These are phyloP conservation scores for Acidomyces sp. DNA, from an alignment of 495 filamentous ascomycete species.

Conservation along the genomic window DNA sequence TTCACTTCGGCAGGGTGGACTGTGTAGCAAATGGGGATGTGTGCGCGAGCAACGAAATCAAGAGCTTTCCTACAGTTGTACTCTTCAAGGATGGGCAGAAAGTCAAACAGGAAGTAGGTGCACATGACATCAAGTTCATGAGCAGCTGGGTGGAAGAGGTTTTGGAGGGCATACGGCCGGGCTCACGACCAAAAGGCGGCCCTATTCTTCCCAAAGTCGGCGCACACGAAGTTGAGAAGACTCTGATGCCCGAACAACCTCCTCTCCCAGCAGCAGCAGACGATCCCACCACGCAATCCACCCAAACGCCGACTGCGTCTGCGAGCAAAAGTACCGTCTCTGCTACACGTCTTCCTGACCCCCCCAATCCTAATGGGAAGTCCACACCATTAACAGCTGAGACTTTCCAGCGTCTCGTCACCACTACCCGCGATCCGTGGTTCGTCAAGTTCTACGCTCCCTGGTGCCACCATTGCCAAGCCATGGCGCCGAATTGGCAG, in stretches of 20 bases:
- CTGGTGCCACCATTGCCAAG: slow-evolving; percentile 92
- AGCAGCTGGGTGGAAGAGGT: slow-evolving; percentile 60
- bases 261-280: slow-evolving; percentile 21
- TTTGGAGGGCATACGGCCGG: slow-evolving; percentile 65
- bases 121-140: slow-evolving; percentile 46
- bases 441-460: slow-evolving; percentile 98
- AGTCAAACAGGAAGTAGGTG: slow-evolving; percentile 46
- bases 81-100: slow-evolving; percentile 71
- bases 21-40: slow-evolving; percentile 67
- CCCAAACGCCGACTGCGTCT: slow-evolving; percentile 21
- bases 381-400: slow-evolving; percentile 70
- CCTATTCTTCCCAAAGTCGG: slow-evolving; percentile 49
- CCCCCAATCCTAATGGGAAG: slow-evolving; percentile 54
- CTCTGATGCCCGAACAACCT: slow-evolving; percentile 31
- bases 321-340: slow-evolving; percentile 11
- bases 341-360: slow-evolving; percentile 9
- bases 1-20: slow-evolving; percentile 75
- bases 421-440: slow-evolving; percentile 81
- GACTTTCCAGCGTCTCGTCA: slow-evolving; percentile 73
- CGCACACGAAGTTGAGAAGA: slow-evolving; percentile 37
- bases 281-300: too few species aligned
- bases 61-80: slow-evolving; percentile 58
- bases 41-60: slow-evolving; percentile 52
- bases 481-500: slow-evolving; percentile 78
- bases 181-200: slow-evolving; percentile 54